Evolutionary conservation across 1,284 basidiomycete species (phyloP), one percentile per base, ranked within the genome.

Genomic region (Irpex lacteus): DNA sequence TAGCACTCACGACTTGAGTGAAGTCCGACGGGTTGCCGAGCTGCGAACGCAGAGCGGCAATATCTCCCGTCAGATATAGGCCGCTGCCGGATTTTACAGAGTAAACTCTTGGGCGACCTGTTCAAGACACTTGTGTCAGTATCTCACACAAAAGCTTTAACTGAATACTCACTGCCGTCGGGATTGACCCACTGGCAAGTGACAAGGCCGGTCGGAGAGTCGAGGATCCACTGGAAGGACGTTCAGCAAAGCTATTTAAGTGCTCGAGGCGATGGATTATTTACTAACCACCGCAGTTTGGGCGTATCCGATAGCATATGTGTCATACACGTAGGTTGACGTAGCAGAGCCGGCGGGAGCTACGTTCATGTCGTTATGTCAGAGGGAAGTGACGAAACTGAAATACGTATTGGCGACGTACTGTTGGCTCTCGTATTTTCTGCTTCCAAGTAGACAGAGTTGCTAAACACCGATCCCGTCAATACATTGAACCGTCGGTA

Each of bases 171-270:
- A 70, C 67, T 58, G 34, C 66, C 63, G 37, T 70, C 66, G 21
- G 66, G 50, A 63, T 70, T 70, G 5, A 65, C 61, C 67, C 69
- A 70, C 4, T 60, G 18, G 47, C 64, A 61, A 38, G 69, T 64
- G 53, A 70, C 32, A 47, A 49, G 57, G 50, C 63, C 65, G 7
- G 62, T 66, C n/a, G 9, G 7, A 15, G 63, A 61, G 49, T 67
- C 66, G 32, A 68, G 52, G 54, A 49, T 47, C 52, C 60, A 60
- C 59, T 62, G 59, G 40, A 40, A 9, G 5, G 26, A 11, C 26
- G 18, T 21, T 9, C 32, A 19, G 26, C n/a, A 49, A 13, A 13
- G 44, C 54, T 19, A 15, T 13, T 11, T 11, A 5, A 18, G 15
- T 13, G 37, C 11, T 6, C 5, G 26, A 15, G 9, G 5, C 21